Evolutionary conservation across 1,284 basidiomycete species (phyloP).

Genomic region (Phylloporus sp.): DNA sequence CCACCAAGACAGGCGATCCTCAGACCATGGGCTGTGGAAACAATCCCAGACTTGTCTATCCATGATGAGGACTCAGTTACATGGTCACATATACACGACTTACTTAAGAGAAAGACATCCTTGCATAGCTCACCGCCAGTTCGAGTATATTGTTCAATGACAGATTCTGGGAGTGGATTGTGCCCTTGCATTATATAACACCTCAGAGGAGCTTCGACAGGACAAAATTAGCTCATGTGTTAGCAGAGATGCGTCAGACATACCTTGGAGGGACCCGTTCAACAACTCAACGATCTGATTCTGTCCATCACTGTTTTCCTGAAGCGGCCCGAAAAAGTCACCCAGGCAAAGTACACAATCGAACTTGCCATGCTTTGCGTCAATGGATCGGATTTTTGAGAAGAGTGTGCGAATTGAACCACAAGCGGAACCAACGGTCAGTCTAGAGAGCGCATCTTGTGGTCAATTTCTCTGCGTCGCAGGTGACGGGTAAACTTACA

Average conservation of each 20-base stretch:
- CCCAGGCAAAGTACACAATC: slow-evolving; percentile 86
- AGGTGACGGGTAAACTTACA: slow-evolving; percentile 38
- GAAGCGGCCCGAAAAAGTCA: slow-evolving; percentile 83
- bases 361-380: slow-evolving; percentile 95
- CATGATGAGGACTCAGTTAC: slow-evolving; percentile 2
- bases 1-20: slow-evolving; percentile 89
- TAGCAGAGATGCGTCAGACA: slow-evolving; percentile 12
- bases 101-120: slow-evolving; percentile 86
- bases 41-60: slow-evolving; percentile 80
- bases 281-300: slow-evolving; percentile 64
- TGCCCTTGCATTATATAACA: slow-evolving; percentile 94
- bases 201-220: slow-evolving; percentile 72
- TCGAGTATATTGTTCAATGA: slow-evolving; percentile 75
- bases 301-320: slow-evolving; percentile 47
- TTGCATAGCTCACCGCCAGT: slow-evolving; percentile 79
- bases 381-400: slow-evolving; percentile 83
- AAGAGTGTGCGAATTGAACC: slow-evolving; percentile 79
- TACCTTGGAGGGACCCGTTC: slow-evolving; percentile 68
- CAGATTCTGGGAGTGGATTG: slow-evolving; percentile 68
- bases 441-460: slow-evolving; percentile 45
- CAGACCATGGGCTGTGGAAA: slow-evolving; percentile 84
- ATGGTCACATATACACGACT: slow-evolving; percentile 33
- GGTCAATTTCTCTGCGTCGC: slow-evolving; percentile 7
- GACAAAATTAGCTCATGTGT: slow-evolving; percentile 16
- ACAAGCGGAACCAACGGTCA: slow-evolving; percentile 86